Conservation (phyloP, 495 filamentous ascomycete species). For the Tuber brumale region DNA sequence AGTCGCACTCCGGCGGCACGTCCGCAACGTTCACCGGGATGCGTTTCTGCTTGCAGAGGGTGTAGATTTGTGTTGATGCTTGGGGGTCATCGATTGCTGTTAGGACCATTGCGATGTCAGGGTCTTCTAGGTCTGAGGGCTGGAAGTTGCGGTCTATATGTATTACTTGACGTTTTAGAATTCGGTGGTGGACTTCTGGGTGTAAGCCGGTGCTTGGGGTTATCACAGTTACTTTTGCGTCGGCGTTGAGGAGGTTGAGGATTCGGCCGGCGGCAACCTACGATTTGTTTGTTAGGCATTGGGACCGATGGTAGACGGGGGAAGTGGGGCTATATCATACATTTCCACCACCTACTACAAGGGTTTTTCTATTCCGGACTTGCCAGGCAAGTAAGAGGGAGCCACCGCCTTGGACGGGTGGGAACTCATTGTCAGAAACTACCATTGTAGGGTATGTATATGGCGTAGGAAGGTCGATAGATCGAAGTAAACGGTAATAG, state of each 20-base stretch:
- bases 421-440: constrained; percentile 52
- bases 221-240: constrained; percentile 80
- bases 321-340: constrained; percentile 46
- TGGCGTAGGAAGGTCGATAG: neutral
- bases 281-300: constrained; percentile 14
- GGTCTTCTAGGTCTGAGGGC: constrained; percentile 66
- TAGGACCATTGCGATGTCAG: constrained; percentile 69
- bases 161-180: constrained; percentile 63
- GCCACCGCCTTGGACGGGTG: constrained; percentile 76
- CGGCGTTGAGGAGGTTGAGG: constrained; percentile 84
- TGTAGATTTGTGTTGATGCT: constrained; percentile 80
- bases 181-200: constrained; percentile 75
- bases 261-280: constrained; percentile 95
- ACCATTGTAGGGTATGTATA: neutral
- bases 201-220: constrained; percentile 74
- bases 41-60: constrained; percentile 73
- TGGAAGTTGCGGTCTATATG: constrained; percentile 77
- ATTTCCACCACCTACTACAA: constrained; percentile 91
- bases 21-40: constrained; percentile 95
- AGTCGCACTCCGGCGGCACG: constrained; percentile 93
- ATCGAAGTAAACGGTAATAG: neutral
- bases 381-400: constrained; percentile 95
- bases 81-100: constrained; percentile 87
- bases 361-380: constrained; percentile 68
- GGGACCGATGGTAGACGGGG: constrained; percentile 11